Conservation (phyloP, 2,329 filamentous ascomycete genomes). For the Fusarium agapanthi region DNA sequence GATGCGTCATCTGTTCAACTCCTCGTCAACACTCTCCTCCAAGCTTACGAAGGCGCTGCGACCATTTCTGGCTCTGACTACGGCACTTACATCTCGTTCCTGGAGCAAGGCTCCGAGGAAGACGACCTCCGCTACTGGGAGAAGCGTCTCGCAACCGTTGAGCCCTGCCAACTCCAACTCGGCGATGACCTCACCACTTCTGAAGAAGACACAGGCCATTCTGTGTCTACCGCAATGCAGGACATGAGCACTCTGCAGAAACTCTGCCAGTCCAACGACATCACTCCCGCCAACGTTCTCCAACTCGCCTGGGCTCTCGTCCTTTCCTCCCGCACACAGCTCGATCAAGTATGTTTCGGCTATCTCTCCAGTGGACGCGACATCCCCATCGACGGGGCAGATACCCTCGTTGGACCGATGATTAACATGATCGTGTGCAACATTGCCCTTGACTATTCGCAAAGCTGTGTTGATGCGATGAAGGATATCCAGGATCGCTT, state of each 20-base stretch:
- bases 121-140: not conserved
- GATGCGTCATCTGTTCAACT: not conserved
- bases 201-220: rapidly evolving
- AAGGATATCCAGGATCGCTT: not conserved
- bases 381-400: not conserved
- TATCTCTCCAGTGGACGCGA: not conserved
- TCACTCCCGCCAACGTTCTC: not conserved
- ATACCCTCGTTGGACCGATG: not conserved
- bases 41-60: not conserved
- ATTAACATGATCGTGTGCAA: not conserved
- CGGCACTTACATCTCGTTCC: not conserved
- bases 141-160: rapidly evolving
- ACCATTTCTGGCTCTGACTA: not conserved
- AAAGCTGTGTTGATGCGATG: not conserved
- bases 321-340: not conserved
- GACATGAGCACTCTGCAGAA: not conserved
- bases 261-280: not conserved
- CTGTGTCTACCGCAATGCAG: not conserved
- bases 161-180: not conserved
- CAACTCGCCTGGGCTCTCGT: not conserved
- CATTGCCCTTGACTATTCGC: not conserved
- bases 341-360: not conserved
- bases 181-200: not conserved
- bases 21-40: not conserved
- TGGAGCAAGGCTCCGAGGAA: not conserved